A percentile compares a stretch with the other conserved stretches of the same genome.
Conservation (phyloP, 1,284 basidiomycete genomes). For the Ustilago cynodontis region DNA sequence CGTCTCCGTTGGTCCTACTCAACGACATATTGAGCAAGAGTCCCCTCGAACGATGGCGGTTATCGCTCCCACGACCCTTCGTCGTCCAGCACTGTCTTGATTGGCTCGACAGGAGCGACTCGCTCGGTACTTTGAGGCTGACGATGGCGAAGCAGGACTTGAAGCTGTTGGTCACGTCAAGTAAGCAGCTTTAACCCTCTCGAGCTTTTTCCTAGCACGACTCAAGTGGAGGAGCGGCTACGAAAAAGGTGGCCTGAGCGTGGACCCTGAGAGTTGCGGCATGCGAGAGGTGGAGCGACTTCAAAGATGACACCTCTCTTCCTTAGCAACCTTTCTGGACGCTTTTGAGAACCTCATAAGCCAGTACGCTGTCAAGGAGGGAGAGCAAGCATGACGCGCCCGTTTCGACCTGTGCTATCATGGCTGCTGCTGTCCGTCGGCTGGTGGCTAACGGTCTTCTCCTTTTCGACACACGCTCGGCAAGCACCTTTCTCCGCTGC, state of each 20-base stretch:
- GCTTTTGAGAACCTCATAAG: not conserved
- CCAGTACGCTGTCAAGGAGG: not conserved
- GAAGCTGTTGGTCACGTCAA: not conserved
- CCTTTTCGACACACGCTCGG: not conserved
- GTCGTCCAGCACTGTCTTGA: not conserved
- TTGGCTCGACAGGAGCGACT: not conserved
- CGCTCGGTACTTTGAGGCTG: not conserved
- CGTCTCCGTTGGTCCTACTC: not conserved
- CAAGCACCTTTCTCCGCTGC: constrained; percentile 20
- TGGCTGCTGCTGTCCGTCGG: not conserved
- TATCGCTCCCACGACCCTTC: not conserved
- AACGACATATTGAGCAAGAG: not conserved
- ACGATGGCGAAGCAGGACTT: not conserved
- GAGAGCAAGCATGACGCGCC: not conserved
- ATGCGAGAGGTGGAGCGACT: not conserved
- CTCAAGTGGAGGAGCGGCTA: not conserved
- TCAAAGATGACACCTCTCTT: not conserved
- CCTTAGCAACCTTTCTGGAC: not conserved
- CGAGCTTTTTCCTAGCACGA: not conserved
- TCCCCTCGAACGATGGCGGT: not conserved
- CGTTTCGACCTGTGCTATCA: not conserved
- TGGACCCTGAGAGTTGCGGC: not conserved
- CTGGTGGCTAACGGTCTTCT: not conserved
- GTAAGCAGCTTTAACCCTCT: not conserved
- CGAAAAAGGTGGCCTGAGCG: constrained; percentile 1